A percentile compares a stretch with the other conserved stretches of the same genome.
Conservation (phyloP, 352 stramenopile genomes). For the Phytophthora brassicae region DNA sequence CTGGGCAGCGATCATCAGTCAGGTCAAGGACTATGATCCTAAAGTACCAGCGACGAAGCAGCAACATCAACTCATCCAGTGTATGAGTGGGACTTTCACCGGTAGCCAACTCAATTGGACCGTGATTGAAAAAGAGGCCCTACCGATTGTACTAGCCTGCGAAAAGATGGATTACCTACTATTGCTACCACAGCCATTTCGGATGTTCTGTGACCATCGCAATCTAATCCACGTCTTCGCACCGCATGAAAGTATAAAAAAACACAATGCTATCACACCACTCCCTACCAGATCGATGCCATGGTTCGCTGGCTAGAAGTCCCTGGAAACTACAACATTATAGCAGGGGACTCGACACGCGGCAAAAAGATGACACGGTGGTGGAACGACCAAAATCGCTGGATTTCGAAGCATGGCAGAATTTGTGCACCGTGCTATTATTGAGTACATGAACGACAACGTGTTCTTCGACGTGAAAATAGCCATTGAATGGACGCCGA, state of each 20-base stretch:
- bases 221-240: constrained; percentile 31
- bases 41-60: not conserved
- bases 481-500: not conserved
- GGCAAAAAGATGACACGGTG: not conserved
- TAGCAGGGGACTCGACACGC: not conserved
- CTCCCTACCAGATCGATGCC: not conserved
- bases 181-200: not conserved
- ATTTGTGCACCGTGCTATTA: not conserved
- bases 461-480: no score
- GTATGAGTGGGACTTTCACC: not conserved
- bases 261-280: not conserved
- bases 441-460: no score
- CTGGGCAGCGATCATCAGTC: not conserved
- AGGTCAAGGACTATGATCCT: not conserved
- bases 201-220: constrained; percentile 1
- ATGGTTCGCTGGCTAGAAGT: not conserved
- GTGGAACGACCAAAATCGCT: not conserved
- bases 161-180: constrained; percentile 12
- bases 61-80: not conserved
- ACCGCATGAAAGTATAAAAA: not conserved
- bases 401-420: not conserved
- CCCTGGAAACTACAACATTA: not conserved
- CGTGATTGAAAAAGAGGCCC: constrained; percentile 13
- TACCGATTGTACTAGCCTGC: constrained; percentile 16
- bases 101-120: constrained; percentile 4